phyloP scores from a whole-genome alignment of 345 rosid species.

The Eucalyptus marginata region DNA sequence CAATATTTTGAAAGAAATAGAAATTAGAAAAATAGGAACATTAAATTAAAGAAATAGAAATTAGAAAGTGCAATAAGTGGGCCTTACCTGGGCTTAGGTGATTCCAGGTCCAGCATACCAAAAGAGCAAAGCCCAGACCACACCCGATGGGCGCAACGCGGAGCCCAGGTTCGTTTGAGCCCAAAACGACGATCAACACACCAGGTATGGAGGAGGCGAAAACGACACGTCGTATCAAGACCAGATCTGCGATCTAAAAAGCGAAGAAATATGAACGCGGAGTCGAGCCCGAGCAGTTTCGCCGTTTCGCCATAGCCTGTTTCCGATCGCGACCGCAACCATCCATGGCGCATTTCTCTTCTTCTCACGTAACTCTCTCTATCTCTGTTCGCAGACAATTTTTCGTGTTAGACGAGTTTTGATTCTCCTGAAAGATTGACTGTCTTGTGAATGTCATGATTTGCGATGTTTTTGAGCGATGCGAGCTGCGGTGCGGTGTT shows the following conservation, averaged over 20 bases:
- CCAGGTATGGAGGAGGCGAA: background rate
- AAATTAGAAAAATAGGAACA: background rate
- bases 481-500: background rate
- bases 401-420: background rate
- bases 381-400: background rate
- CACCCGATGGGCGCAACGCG: background rate
- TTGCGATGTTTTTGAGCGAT: background rate
- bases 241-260: background rate
- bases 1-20: no score
- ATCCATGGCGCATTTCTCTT: constrained; percentile 10
- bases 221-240: background rate
- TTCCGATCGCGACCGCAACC: background rate
- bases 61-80: background rate
- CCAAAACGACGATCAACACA: background rate
- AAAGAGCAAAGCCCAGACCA: background rate
- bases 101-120: background rate
- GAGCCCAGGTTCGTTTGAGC: background rate
- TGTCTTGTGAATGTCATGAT: background rate
- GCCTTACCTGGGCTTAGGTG: background rate
- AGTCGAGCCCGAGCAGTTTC: background rate
- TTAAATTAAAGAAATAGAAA: background rate
- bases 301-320: background rate
- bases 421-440: background rate
- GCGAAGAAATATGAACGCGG: background rate
- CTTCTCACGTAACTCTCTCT: constrained; percentile 1